phyloP scores from a whole-genome alignment of 306 rosid genomes.

The Phaseolus lunatus region DNA sequence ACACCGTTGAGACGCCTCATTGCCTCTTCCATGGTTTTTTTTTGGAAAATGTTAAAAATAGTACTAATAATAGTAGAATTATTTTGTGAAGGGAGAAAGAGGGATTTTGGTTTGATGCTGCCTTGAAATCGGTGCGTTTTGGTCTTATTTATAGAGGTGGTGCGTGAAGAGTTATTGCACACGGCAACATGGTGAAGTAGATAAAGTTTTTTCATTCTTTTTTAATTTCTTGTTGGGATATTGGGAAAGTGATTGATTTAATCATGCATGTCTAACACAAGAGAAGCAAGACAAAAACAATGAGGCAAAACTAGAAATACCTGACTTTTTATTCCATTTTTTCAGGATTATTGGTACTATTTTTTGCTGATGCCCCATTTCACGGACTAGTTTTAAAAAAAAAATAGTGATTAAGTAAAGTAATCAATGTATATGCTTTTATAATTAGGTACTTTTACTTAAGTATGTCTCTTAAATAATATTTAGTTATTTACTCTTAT shows the following conservation, averaged over 20 bases:
- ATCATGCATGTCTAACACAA: constrained; percentile 47
- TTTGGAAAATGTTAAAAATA: too few species aligned
- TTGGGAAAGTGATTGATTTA: constrained; percentile 55
- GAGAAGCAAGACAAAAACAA: background rate
- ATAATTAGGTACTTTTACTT: background rate
- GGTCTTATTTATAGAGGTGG: constrained; percentile 40
- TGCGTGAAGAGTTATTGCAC: constrained; percentile 7
- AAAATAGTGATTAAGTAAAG: background rate
- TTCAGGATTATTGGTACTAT: background rate
- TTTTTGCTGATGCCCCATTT: background rate
- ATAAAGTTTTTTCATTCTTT: background rate
- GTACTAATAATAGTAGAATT: background rate
- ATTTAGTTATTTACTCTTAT: background rate
- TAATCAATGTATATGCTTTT: background rate
- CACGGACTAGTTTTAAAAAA: background rate
- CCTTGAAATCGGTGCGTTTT: constrained; percentile 7
- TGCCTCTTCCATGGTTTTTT: constrained; percentile 67
- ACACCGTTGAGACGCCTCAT: constrained; percentile 60
- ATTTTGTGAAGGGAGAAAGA: background rate
- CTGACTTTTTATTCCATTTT: background rate
- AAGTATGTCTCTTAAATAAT: background rate
- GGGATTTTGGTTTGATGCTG: background rate
- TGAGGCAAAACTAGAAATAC: background rate
- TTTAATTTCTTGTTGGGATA: constrained; percentile 6
- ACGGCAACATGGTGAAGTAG: background rate